Conservation (phyloP, 441 rosid species). For the Capsella rubella region DNA sequence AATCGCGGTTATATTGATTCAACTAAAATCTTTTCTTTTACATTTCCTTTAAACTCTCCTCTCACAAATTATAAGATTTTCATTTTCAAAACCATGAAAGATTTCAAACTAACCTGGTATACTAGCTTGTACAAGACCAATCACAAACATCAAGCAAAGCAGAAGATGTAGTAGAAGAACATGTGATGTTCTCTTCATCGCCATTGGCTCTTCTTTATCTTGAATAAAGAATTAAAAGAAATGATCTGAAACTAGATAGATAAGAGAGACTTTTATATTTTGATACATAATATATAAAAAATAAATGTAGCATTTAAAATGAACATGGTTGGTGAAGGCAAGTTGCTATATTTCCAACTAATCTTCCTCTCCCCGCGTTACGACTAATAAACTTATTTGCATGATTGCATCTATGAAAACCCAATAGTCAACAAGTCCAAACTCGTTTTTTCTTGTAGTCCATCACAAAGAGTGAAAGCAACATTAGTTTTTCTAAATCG, state of each 20-base stretch:
- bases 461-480: no score
- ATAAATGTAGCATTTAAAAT: neutral
- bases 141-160: constrained; percentile 24
- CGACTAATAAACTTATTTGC: constrained; percentile 17
- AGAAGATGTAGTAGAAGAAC: constrained; percentile 20
- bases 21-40: neutral
- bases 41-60: neutral
- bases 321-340: neutral
- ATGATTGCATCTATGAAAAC: neutral
- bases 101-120: constrained; percentile 18
- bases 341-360: neutral
- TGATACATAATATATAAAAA: neutral
- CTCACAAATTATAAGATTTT: neutral
- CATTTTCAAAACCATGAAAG: neutral
- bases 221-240: neutral
- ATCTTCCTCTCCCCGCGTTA: neutral
- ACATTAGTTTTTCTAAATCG: no score
- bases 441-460: no score
- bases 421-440: no score
- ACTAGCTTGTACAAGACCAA: constrained; percentile 20
- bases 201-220: constrained; percentile 20
- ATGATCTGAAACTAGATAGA: neutral
- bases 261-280: neutral
- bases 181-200: constrained; percentile 22
- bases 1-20: neutral